A percentile compares a stretch with the other conserved stretches of the same genome.
Conservation (phyloP, 2,329 filamentous ascomycete genomes). For the Venturia nashicola region DNA sequence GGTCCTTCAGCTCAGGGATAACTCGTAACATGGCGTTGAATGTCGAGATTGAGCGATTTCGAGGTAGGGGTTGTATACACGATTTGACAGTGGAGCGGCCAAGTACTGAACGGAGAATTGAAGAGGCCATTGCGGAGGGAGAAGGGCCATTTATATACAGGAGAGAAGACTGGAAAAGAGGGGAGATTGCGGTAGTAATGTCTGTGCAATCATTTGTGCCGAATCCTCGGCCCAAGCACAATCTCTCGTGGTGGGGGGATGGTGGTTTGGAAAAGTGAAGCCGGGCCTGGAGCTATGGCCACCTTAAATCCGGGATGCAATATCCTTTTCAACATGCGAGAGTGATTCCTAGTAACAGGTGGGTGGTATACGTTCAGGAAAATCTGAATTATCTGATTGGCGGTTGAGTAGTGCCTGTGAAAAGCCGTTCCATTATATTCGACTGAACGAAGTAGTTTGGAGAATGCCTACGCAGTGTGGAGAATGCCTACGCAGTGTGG, state of each 20-base stretch:
- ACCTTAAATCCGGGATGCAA: background rate
- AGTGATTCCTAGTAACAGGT: no score
- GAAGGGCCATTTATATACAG: background rate
- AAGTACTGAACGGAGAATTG: background rate
- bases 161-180: background rate
- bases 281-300: background rate
- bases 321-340: no score
- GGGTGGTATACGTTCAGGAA: no score
- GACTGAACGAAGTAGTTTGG: no score
- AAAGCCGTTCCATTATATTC: no score
- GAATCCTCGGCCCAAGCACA: background rate
- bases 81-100: background rate
- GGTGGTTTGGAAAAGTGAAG: background rate
- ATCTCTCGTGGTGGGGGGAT: background rate
- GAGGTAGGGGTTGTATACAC: background rate
- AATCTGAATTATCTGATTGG: background rate
- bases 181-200: background rate
- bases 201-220: background rate
- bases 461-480: no score
- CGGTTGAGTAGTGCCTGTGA: background rate
- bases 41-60: background rate
- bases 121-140: background rate
- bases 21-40: background rate
- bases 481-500: no score
- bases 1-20: slow-evolving; percentile 31